Evolutionary conservation across 2,329 filamentous ascomycete species (phyloP), one percentile per base, ranked within the genome.

Genomic region (Beauveria pseudobassiana): DNA sequence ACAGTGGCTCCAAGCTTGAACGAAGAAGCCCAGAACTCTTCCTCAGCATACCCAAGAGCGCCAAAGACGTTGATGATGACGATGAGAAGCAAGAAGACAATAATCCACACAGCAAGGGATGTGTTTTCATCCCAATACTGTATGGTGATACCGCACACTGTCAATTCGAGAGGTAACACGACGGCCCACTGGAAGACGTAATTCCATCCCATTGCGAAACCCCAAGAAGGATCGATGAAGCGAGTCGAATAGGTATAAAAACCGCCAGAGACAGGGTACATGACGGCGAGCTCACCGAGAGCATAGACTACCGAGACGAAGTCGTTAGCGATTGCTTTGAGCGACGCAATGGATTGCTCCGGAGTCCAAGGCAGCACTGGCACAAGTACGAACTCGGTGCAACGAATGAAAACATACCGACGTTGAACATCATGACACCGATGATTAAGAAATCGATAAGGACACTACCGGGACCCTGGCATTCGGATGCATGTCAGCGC

Each of bases 171-270:
- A 2, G 80, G 80, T 18, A 82, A 65, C 38, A 82, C 79, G 26
- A 79, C 74, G 20, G 76, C 72, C 80, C 80, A 82, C 69, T 81
- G 78, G 65, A 82, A 76, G 62, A 80, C 69, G 62, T 74, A 75
- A 64, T 78, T 77, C 74, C 74, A 76, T 63, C 80, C 80, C 74
- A 82, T 80, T 64, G 80, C 80, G 56, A 82, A 82, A 63, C 80
- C 80, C 77, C 82, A 86, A 1, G 84, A 81, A 28, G 83, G 83
- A 69, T 85, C 83, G 64, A 87, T 81, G 68, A 87, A 87, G 58
- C 84, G 83, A 61, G 78, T 77, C 30, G 80, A 82, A 73, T 85
- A 86, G 28, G 81, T 82, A 68, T 84, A 86, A 77, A 87, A 87
- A 65, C 82, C 82, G 71, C 84, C 84, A 67, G 82, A 84, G 68